A percentile compares a stretch with the other conserved stretches of the same genome.
phyloP scores from a whole-genome alignment of 345 rosid genomes.

The Linum tenue region DNA sequence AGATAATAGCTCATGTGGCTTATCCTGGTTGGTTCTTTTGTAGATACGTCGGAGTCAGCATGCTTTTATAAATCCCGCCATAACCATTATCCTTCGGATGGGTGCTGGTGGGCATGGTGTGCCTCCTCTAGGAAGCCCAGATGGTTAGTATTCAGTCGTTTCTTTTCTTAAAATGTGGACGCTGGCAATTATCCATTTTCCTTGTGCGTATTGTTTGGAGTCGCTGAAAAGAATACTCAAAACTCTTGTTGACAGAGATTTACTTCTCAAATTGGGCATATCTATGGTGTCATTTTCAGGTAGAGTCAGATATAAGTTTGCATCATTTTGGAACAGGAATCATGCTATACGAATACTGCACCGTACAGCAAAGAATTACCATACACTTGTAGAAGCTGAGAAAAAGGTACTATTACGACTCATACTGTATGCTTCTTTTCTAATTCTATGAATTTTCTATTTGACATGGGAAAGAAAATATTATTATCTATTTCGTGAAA shows the following conservation, averaged over 20 bases:
- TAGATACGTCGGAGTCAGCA: slow-evolving; percentile 96
- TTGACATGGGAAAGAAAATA: not conserved
- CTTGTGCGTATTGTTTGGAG: not conserved
- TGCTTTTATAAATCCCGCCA: slow-evolving; percentile 93
- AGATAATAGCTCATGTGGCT: slow-evolving; percentile 2
- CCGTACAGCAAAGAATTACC: slow-evolving; percentile 61
- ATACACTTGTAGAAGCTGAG: slow-evolving; percentile 68
- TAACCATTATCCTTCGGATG: slow-evolving; percentile 85
- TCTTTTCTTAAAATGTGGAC: not conserved
- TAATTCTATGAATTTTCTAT: not conserved
- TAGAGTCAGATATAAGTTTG: slow-evolving; percentile 98
- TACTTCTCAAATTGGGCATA: slow-evolving; percentile 12
- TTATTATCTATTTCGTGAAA: not conserved
- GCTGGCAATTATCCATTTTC: not conserved
- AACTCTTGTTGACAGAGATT: slow-evolving; percentile 8
- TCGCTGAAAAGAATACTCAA: not conserved
- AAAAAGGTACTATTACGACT: slow-evolving; percentile 51
- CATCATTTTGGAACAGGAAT: slow-evolving; percentile 99
- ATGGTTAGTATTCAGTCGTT: slow-evolving; percentile 47
- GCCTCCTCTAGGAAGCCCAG: slow-evolving; percentile 97
- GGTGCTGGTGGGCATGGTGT: slow-evolving; percentile 99
- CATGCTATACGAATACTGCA: slow-evolving; percentile 75
- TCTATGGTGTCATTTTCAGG: slow-evolving; percentile 44
- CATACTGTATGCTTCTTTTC: not conserved
- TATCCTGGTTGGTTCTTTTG: slow-evolving; percentile 10